Evolutionary conservation across 2,329 filamentous ascomycete genomes (phyloP).

Genomic region (Epichloe elymi): DNA sequence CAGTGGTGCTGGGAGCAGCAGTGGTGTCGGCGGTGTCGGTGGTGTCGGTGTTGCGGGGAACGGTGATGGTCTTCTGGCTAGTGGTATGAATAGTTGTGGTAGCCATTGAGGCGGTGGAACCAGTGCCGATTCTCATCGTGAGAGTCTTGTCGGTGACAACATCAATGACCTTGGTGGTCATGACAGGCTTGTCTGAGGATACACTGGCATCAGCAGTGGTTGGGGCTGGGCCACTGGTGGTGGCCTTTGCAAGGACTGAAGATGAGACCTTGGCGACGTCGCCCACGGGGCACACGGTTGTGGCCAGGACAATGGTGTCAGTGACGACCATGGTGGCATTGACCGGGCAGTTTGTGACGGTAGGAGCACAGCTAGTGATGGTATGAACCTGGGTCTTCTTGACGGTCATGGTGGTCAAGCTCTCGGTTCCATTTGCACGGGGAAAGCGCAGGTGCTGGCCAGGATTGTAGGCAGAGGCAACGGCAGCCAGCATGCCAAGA

Average conservation of each 20-base stretch:
- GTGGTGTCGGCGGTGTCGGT: slow-evolving; percentile 7
- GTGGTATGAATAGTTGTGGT: slow-evolving; percentile 31
- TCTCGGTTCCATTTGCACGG: slow-evolving; percentile 15
- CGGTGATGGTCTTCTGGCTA: slow-evolving; percentile 24
- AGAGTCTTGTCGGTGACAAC: slow-evolving; percentile 20
- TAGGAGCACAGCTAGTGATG: slow-evolving; percentile 44
- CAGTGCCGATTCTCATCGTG: slow-evolving; percentile 22
- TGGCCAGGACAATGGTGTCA: slow-evolving; percentile 26
- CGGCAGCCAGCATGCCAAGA: slow-evolving; percentile 31
- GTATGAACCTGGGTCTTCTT: slow-evolving; percentile 42
- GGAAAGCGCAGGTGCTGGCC: slow-evolving; percentile 20
- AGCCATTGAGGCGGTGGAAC: slow-evolving; percentile 20
- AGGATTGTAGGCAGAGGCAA: slow-evolving; percentile 27
- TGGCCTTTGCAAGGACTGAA: slow-evolving; percentile 22
- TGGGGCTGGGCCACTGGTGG: slow-evolving; percentile 9
- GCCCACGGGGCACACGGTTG: slow-evolving; percentile 32
- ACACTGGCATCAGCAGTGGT: slow-evolving; percentile 11
- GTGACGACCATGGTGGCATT: slow-evolving; percentile 21
- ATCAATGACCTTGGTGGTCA: slow-evolving; percentile 15
- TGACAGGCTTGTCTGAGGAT: slow-evolving; percentile 8
- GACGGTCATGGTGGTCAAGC: slow-evolving; percentile 32
- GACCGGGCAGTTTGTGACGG: slow-evolving; percentile 42
- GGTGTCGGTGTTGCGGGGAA: slow-evolving; percentile 13
- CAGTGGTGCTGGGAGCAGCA: slow-evolving; percentile 6
- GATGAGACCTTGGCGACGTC: slow-evolving; percentile 28